Base-by-base conservation (phyloP, 2,329 filamentous ascomycete genomes). In the Sclerotinia spermophila region DNA sequence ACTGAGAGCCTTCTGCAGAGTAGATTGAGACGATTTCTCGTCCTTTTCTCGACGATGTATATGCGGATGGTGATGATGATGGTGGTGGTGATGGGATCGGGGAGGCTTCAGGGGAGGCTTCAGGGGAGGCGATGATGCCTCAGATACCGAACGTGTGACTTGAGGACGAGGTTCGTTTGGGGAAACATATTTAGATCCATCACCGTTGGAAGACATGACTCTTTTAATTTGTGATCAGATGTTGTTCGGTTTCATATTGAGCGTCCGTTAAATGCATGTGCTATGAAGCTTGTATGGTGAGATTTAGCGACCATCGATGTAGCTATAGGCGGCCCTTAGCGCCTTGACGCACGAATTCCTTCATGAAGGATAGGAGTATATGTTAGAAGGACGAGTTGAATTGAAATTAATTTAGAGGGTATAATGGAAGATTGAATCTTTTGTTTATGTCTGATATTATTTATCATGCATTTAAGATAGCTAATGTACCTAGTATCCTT, bases 111-210 rank as follows among this genome's bases (percentile, higher is more conserved):
- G 79, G 69, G 83, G 82, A 68, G 80, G 78, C 51, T 74, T 74
- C 27, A 71, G 64, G n/a, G 72, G 45, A 15, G 64, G 58, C 40
- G 72, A 65, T 15, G 72, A 72, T 35, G 72, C 42, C 35, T 78
- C 77, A 27, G 73, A 73, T 53, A 76, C 75, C 61, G 87, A 89
- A 45, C 86, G 84, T 72, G 83, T 85, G 72, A 87, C 81, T 74
- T 86, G 85, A 75, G 87, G 86, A 71, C 83, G 83, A 35, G 82
- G 78, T n/a, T 45, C 48, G 24, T 33, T 67, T 44, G 62, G 59
- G 58, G 60, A 59, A 66, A 55, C 40, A 56, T 66, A 44, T 40
- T 66, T 70, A 35, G 68, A 66, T 56, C 51, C 51, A 38, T 70
- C 68, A 10, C 68, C 35, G 62, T 58, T 68, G 21, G 71, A 66